Evolutionary conservation across 306 rosid genomes (phyloP), one percentile per base, ranked within the genome.

Genomic region (Coriaria nepalensis): DNA sequence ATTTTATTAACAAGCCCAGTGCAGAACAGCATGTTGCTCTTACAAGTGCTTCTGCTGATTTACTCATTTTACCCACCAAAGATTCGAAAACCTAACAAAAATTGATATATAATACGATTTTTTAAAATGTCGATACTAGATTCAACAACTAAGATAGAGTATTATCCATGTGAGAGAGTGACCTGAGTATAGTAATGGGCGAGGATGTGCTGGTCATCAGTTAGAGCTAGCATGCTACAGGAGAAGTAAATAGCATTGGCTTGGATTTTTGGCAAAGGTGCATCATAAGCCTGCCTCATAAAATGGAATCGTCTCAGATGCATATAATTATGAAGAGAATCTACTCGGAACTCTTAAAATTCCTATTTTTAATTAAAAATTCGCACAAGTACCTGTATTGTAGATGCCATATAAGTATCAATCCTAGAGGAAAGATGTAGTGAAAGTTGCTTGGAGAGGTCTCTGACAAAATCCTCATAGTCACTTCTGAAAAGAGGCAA

Each of bases 191-290:
- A 68, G 59, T 84, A 75, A 47, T 50, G 82, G 57, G 77, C 76
- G 52, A 84, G 68, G 63, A 90, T 73, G 66, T 74, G 93, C 56
- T 71, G 90, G 72, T 74, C 80, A 50, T 81, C 85, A 4, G 90
- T 78, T 34, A 70, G 56, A 53, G 82, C 80, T 13, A 90, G 82
- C 70, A 90, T 71, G 72, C 97, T 72, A 63, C 95, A 70, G 33
- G 80, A 68, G 61, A 84, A 81, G 84, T 90, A 90, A 58, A 81
- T 69, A 47, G 97, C 97, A 71, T 90, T 90, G 64, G 97, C 95
- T 56, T 90, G 95, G 57, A 90, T 75, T 68, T 70, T 60, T 38
- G 97, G 93, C 97, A 90, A 90, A 7, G 95, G 90, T 59, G 97
- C 95, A 67, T 90, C 97, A 53, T 84, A 79, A 57, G 95, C 97